Evolutionary conservation across 108 stramenopile species (phyloP).

Genomic region (Cyclotella kingstonii): DNA sequence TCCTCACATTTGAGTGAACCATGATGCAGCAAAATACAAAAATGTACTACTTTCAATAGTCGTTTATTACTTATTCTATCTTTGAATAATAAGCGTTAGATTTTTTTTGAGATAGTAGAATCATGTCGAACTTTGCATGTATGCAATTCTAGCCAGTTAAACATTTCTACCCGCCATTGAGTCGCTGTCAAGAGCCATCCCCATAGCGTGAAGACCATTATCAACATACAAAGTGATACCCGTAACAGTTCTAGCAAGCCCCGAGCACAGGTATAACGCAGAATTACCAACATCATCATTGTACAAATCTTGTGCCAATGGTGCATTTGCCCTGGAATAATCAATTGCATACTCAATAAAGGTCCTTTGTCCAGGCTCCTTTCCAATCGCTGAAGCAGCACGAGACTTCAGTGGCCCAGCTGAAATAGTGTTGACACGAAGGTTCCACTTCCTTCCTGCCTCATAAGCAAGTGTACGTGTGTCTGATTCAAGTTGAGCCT

Average conservation of each 20-base stretch:
- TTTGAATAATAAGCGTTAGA: too few species aligned
- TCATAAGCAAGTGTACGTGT: slow-evolving; percentile 95
- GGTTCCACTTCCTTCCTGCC: slow-evolving; percentile 92
- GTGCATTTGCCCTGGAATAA: slow-evolving; percentile 95
- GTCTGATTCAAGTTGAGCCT: slow-evolving; percentile 96
- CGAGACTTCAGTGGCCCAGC: slow-evolving; percentile 98
- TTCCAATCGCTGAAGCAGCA: slow-evolving; percentile 93
- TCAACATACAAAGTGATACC: slow-evolving; percentile 93
- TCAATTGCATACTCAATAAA: slow-evolving; percentile 99
- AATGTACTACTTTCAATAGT: too few species aligned
- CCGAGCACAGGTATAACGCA: slow-evolving; percentile 89
- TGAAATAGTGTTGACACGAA: slow-evolving; percentile 96
- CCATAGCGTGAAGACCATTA: slow-evolving; percentile 91
- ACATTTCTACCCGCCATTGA: slow-evolving; percentile 57
- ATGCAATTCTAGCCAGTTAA: too few species aligned
- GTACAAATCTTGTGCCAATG: slow-evolving; percentile 94
- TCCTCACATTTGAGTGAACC: too few species aligned
- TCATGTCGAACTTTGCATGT: too few species aligned
- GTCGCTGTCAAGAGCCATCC: slow-evolving; percentile 87
- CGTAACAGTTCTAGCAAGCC: slow-evolving; percentile 88
- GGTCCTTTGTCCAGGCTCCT: slow-evolving; percentile 90
- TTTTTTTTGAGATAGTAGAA: too few species aligned
- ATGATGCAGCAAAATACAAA: too few species aligned
- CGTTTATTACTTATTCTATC: too few species aligned
- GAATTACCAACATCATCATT: slow-evolving; percentile 96